Evolutionary conservation across 164 flowering plant species (phyloP).

Genomic region (Dillenia turbinata): DNA sequence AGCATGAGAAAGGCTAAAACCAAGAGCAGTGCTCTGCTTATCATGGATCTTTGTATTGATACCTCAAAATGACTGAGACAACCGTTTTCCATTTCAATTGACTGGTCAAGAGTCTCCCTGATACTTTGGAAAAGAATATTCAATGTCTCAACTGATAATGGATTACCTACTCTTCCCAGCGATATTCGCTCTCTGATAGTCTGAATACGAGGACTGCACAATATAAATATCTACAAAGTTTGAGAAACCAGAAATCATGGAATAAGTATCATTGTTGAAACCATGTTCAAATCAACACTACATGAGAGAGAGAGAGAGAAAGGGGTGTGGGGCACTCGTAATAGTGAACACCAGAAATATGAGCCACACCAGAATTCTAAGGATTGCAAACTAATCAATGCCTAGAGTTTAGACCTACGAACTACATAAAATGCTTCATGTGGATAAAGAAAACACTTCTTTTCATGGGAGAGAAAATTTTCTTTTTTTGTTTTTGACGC

Average conservation of each 20-base stretch:
- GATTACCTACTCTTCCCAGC: conserved; percentile 57
- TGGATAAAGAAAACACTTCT: no score
- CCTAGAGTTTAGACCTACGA: no score
- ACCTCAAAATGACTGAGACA: conserved; percentile 92
- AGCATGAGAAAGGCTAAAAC: not conserved
- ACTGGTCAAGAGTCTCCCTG: conserved; percentile 46
- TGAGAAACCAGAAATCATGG: not conserved
- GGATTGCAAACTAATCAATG: no score
- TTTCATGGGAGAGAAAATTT: no score
- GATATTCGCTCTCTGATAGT: conserved; percentile 82
- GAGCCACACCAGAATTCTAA: no score
- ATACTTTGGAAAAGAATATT: conserved; percentile 46
- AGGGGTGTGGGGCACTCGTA: no score
- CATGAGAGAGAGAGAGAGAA: no score
- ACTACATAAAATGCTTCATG: no score
- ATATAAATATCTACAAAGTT: conserved; percentile 4
- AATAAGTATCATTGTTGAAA: not conserved
- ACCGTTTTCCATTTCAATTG: conserved; percentile 58
- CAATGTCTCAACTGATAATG: conserved; percentile 52
- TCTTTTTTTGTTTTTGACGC: no score
- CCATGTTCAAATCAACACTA: not conserved
- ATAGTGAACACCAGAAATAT: no score
- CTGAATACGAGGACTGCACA: conserved; percentile 76
- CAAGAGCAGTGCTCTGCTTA: not conserved
- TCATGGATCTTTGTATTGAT: conserved; percentile 1